Evolutionary conservation across 192 early-diverging fungal genomes (phyloP), one percentile per base, ranked within the genome.

Genomic region (Phycomyces blakesleeanus): DNA sequence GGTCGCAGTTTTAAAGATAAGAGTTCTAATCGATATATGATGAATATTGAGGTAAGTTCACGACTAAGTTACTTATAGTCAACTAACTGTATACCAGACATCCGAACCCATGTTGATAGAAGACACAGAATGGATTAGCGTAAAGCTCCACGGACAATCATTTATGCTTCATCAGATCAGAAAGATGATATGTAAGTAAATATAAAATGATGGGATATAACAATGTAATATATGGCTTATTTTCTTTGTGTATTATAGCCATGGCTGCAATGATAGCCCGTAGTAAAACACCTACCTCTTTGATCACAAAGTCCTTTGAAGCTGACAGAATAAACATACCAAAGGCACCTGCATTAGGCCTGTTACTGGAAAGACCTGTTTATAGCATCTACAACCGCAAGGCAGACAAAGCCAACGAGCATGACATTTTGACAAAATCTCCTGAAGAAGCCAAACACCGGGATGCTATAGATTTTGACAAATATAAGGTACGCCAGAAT

Each of bases 111-210:
- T 83, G 71, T 60, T 87, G 25, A 84, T 85, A 51, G 51, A 85
- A 11, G 83, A 80, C 18, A 78, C 79, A 27, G 94, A 99, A 71
- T 98, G 96, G 97, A 72, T 99, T 26, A 87, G 87, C 22, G 70
- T 96, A 40, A 93, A 91, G 66, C 89, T 99, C 26, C 81, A 90
- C 57, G 97, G 97, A 8, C 95, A 98, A 74, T 89, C 91, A 38
- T 99, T 99, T 65, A 98, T 99, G 96, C 81, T 99, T 34, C 97
- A 99, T 77, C 97, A 99, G 80, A 99, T 99, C 69, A 88, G 97
- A 38, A 98, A 98, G 69, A 99, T 99, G 97, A 93, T 99, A 62
- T 91, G 95, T 79, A 69, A 75, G 85, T 77, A 55, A 61, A 22
- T 37, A 34, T 22, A 18, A 14, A 8, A 20, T 37, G 11, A 26